phyloP scores from a whole-genome alignment of 192 early-diverging fungal species.

The Dispira simplex region DNA sequence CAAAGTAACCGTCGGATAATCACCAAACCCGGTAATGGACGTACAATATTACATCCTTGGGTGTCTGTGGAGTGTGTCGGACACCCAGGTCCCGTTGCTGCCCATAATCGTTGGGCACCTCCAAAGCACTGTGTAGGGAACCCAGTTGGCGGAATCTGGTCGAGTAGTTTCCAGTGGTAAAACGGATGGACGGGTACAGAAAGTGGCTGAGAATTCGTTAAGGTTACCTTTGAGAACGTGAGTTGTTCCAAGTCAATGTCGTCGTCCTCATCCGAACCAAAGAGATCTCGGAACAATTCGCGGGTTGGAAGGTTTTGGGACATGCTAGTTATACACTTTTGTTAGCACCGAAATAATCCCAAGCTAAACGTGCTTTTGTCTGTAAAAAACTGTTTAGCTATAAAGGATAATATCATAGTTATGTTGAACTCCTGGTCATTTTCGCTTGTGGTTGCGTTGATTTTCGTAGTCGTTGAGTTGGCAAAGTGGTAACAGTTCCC shows the following conservation, averaged over 20 bases:
- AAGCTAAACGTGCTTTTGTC: too few species aligned
- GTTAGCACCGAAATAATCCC: too few species aligned
- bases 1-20: background rate
- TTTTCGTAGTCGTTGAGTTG: too few species aligned
- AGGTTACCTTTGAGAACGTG: background rate
- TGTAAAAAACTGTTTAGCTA: too few species aligned
- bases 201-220: background rate
- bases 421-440: too few species aligned
- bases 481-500: too few species aligned
- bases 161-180: background rate
- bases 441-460: too few species aligned
- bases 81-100: background rate
- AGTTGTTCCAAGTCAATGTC: background rate
- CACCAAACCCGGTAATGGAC: background rate
- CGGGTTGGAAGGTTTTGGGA: too few species aligned
- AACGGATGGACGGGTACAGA: background rate
- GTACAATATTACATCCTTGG: background rate
- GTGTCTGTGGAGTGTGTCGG: background rate
- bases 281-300: constrained; percentile 1
- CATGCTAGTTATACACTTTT: too few species aligned
- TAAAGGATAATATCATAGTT: too few species aligned
- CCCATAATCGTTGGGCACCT: background rate
- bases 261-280: constrained; percentile 2
- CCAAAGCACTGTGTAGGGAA: background rate
- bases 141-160: background rate